Evolutionary conservation across 1,284 basidiomycete species (phyloP).

Genomic region (Papiliotrema fonsecae): DNA sequence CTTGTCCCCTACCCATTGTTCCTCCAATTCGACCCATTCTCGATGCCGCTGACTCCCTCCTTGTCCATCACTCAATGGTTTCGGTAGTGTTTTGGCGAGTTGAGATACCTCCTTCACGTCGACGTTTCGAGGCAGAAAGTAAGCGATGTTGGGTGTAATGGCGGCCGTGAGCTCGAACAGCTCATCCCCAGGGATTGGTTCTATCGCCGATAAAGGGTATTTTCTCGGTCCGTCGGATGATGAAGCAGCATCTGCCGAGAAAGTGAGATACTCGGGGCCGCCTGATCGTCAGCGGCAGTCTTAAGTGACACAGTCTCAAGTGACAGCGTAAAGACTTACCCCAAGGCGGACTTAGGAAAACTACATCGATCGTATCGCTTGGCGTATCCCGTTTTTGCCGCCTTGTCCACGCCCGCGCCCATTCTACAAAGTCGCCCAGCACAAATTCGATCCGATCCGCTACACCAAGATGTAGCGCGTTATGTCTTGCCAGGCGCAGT

Average conservation of each 20-base stretch:
- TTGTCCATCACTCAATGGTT: conserved; percentile 3
- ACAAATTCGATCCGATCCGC: conserved; percentile 91
- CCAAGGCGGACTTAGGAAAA: conserved; percentile 92
- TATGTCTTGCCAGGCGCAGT: conserved; percentile 81
- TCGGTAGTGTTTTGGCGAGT: conserved; percentile 46
- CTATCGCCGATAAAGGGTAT: conserved; percentile 68
- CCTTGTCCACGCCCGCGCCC: conserved; percentile 59
- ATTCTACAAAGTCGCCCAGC: conserved; percentile 76
- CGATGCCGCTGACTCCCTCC: conserved; percentile 10
- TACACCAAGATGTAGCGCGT: conserved; percentile 88
- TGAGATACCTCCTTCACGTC: conserved; percentile 66
- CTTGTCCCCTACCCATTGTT: conserved; percentile 53
- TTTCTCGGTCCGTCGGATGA: too few relatives aligned
- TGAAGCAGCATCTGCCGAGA: too few relatives aligned
- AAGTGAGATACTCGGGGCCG: conserved; percentile 37
- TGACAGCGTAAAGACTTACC: conserved; percentile 56
- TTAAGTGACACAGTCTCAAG: background rate
- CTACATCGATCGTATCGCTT: conserved; percentile 64
- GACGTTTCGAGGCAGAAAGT: conserved; percentile 83
- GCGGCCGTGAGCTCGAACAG: conserved; percentile 65
- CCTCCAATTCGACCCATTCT: conserved; percentile 50
- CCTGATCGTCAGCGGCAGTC: conserved; percentile 16
- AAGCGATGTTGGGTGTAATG: conserved; percentile 77
- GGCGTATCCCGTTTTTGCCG: conserved; percentile 22
- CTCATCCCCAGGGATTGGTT: conserved; percentile 73